Conservation (phyloP, 306 rosid species). For the Canavalia gladiata region DNA sequence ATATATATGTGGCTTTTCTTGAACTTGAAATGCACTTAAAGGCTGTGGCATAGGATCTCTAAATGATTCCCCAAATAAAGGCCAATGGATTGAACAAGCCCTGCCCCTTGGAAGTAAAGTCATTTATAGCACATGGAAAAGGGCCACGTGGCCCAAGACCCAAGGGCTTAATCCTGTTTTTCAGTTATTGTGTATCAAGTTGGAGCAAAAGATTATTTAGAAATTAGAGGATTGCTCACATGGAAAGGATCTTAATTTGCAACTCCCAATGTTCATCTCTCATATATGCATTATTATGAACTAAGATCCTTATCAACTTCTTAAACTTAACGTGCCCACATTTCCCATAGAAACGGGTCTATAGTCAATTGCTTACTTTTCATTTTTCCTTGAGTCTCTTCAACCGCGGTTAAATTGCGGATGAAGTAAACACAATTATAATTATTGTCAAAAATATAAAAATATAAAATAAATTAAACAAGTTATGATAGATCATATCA, state of each 20-base stretch:
- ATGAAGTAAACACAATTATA: constrained; percentile 35
- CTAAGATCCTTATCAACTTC: constrained; percentile 42
- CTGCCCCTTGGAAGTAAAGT: constrained; percentile 56
- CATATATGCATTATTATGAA: constrained; percentile 35
- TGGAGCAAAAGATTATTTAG: constrained; percentile 1
- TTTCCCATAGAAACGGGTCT: constrained; percentile 51
- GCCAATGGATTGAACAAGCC: constrained; percentile 53
- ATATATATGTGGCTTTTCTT: constrained; percentile 47
- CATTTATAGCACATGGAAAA: constrained; percentile 63
- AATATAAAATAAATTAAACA: not conserved
- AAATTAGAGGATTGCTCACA: constrained; percentile 48
- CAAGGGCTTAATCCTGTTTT: constrained; percentile 50
- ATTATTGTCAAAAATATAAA: not conserved
- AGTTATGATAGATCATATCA: not conserved
- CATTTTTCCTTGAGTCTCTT: constrained; percentile 19
- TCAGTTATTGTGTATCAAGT: constrained; percentile 47
- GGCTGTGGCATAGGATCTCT: constrained; percentile 61
- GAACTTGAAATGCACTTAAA: constrained; percentile 63
- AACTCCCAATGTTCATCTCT: constrained; percentile 56
- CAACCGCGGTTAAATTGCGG: constrained; percentile 15
- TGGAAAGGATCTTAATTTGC: constrained; percentile 50
- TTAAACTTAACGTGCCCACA: constrained; percentile 40
- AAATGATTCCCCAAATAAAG: constrained; percentile 53
- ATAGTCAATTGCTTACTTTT: constrained; percentile 39
- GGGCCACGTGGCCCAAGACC: constrained; percentile 55